Percentiles rank a stretch among this genome's conserved stretches.
These are phyloP conservation scores for Collybia sordida DNA, from an alignment of 768 basidiomycete species.

Conservation along the genomic window DNA sequence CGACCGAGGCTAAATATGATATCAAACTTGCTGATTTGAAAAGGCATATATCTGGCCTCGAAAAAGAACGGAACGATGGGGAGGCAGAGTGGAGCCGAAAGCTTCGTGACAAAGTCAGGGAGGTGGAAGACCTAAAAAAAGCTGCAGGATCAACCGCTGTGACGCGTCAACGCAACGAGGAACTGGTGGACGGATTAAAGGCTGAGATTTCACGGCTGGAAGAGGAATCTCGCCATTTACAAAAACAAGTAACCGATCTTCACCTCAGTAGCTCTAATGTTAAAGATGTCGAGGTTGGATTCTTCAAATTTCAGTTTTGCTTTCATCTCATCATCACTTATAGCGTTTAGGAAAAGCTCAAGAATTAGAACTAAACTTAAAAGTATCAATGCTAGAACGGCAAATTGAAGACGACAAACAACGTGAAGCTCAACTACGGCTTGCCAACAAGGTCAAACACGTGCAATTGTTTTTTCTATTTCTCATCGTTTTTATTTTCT, in stretches of 20 bases:
- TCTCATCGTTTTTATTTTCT: background rate
- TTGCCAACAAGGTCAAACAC: slow-evolving; percentile 71
- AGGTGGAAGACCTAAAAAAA: slow-evolving; percentile 71
- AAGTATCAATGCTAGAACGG: slow-evolving; percentile 55
- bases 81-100: slow-evolving; percentile 91
- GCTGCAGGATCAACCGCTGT: slow-evolving; percentile 57
- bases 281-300: slow-evolving; percentile 62
- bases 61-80: slow-evolving; percentile 82
- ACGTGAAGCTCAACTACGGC: slow-evolving; percentile 68
- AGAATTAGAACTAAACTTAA: slow-evolving; percentile 47
- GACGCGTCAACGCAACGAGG: slow-evolving; percentile 60
- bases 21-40: slow-evolving; percentile 70
- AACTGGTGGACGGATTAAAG: slow-evolving; percentile 47
- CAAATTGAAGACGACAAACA: slow-evolving; percentile 72
- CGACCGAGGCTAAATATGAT: slow-evolving; percentile 78
- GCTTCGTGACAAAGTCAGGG: slow-evolving; percentile 72
- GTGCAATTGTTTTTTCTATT: background rate
- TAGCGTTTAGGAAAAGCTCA: slow-evolving; percentile 35
- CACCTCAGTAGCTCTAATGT: slow-evolving; percentile 46
- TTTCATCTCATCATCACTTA: slow-evolving; percentile 2
- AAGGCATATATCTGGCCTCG: slow-evolving; percentile 57
- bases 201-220: slow-evolving; percentile 53
- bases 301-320: background rate
- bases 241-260: slow-evolving; percentile 56
- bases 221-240: slow-evolving; percentile 45